These are phyloP conservation scores for Xylaria intraflava DNA, from an alignment of 495 filamentous ascomycete species.

Conservation along the genomic window DNA sequence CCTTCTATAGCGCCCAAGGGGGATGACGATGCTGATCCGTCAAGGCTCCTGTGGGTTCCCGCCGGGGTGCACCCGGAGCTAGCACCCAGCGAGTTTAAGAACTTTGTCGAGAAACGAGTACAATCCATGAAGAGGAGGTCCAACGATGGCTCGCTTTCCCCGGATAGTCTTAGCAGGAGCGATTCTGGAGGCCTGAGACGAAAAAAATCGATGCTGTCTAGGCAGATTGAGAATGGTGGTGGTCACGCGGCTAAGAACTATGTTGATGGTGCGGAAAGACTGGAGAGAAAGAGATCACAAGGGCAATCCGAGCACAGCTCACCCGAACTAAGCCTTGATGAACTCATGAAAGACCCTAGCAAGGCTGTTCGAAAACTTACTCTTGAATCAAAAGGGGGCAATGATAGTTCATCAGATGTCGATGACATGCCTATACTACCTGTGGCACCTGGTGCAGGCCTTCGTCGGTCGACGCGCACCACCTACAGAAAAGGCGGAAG, in stretches of 20 bases:
- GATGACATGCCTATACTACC: conserved; percentile 88
- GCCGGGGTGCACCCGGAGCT: conserved; percentile 91
- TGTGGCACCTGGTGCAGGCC: conserved; percentile 63
- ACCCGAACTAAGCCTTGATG: conserved; percentile 63
- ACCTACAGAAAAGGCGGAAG: conserved; percentile 83
- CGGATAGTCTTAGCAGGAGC: conserved; percentile 51
- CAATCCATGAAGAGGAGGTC: conserved; percentile 82
- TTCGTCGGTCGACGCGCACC: conserved; percentile 85
- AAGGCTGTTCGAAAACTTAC: conserved; percentile 61
- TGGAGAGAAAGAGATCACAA: conserved; percentile 69
- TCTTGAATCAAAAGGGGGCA: conserved; percentile 32
- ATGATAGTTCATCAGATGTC: conserved; percentile 39
- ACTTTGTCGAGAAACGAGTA: conserved; percentile 87
- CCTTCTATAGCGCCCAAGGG: conserved; percentile 69
- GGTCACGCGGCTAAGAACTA: conserved; percentile 60
- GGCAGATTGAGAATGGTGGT: conserved; percentile 71
- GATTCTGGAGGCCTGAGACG: conserved; percentile 63
- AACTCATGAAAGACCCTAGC: conserved; percentile 74
- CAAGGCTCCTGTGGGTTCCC: conserved; percentile 90
- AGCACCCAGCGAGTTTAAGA: conserved; percentile 93
- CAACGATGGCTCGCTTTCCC: conserved; percentile 61
- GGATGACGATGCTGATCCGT: conserved; percentile 79
- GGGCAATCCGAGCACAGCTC: conserved; percentile 31
- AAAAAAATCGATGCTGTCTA: conserved; percentile 94
- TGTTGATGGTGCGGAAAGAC: conserved; percentile 77